Percentiles rank a stretch among this genome's conserved stretches.
phyloP scores from a whole-genome alignment of 805 yeast genomes.

The Helenozyma rhizophorensis region DNA sequence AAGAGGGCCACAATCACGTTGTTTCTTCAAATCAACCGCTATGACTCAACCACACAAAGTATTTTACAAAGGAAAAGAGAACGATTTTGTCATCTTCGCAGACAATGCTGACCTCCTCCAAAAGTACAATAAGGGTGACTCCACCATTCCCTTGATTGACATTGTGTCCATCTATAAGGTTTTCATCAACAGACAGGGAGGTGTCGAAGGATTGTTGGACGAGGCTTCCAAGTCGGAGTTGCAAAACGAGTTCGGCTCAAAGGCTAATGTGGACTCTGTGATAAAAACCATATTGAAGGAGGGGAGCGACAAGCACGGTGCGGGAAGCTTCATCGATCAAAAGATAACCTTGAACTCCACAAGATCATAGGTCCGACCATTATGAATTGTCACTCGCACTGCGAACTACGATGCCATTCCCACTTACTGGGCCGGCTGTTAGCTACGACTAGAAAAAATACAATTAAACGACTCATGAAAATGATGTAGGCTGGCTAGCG shows the following conservation, averaged over 20 bases:
- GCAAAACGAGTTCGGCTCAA: slow-evolving; percentile 61
- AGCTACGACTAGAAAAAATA: no score
- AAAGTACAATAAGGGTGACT: slow-evolving; percentile 47
- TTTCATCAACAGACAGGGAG: slow-evolving; percentile 60
- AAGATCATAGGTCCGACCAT: no score
- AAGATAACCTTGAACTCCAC: no score
- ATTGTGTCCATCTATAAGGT: slow-evolving; percentile 63
- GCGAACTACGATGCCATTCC: no score
- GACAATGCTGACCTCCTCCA: slow-evolving; percentile 49
- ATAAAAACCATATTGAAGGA: slow-evolving; percentile 53
- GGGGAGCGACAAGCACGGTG: slow-evolving; percentile 50
- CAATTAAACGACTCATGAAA: no score
- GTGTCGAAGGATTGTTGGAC: slow-evolving; percentile 66
- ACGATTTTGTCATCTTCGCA: slow-evolving; percentile 64
- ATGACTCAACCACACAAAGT: slow-evolving; percentile 43
- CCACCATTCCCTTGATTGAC: slow-evolving; percentile 53
- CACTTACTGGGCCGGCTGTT: no score
- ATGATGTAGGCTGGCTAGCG: no score
- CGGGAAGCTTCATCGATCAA: slow-evolving; percentile 6
- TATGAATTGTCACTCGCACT: no score
- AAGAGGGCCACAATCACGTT: slow-evolving; percentile 1
- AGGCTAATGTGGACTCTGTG: slow-evolving; percentile 49
- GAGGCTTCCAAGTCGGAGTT: slow-evolving; percentile 67
- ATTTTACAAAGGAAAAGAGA: slow-evolving; percentile 59
- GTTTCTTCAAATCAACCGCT: neutral